phyloP scores from a whole-genome alignment of 2,329 filamentous ascomycete species.

The Westerdykella aurantiaca region DNA sequence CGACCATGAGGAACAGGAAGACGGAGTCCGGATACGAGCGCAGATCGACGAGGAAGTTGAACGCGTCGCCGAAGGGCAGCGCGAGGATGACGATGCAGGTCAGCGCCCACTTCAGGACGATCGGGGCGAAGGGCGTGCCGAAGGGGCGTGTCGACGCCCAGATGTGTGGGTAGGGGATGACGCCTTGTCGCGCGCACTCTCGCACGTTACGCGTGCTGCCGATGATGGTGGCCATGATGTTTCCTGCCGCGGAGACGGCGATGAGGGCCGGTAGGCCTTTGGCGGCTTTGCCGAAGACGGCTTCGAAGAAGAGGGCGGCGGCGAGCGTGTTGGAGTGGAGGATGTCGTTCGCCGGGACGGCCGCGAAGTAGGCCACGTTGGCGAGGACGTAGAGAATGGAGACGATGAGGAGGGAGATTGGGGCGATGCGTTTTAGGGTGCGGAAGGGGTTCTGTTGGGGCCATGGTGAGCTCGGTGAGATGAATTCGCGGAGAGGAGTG shows the following conservation, averaged over 20 bases:
- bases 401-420: constrained; percentile 48
- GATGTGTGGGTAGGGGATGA: constrained; percentile 38
- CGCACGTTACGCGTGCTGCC: constrained; percentile 25
- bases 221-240: constrained; percentile 27
- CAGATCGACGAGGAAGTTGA: constrained; percentile 53
- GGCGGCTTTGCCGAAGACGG: constrained; percentile 52
- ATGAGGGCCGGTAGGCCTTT: constrained; percentile 48
- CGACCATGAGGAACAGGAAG: constrained; percentile 22
- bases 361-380: constrained; percentile 24
- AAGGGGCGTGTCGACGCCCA: constrained; percentile 61
- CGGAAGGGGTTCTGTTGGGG: constrained; percentile 49
- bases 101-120: constrained; percentile 35
- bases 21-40: constrained; percentile 23
- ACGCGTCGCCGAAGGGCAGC: constrained; percentile 58
- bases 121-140: constrained; percentile 57
- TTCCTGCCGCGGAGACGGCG: constrained; percentile 23
- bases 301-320: constrained; percentile 54
- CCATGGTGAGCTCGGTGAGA: neutral
- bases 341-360: constrained; percentile 45
- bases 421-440: constrained; percentile 46
- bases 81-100: constrained; percentile 26
- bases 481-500: neutral
- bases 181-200: constrained; percentile 24
- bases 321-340: constrained; percentile 49
- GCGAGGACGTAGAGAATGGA: constrained; percentile 32